A percentile compares a stretch with the other conserved stretches of the same genome.
phyloP scores from a whole-genome alignment of 352 stramenopile genomes.

The Plasmopara viticola region DNA sequence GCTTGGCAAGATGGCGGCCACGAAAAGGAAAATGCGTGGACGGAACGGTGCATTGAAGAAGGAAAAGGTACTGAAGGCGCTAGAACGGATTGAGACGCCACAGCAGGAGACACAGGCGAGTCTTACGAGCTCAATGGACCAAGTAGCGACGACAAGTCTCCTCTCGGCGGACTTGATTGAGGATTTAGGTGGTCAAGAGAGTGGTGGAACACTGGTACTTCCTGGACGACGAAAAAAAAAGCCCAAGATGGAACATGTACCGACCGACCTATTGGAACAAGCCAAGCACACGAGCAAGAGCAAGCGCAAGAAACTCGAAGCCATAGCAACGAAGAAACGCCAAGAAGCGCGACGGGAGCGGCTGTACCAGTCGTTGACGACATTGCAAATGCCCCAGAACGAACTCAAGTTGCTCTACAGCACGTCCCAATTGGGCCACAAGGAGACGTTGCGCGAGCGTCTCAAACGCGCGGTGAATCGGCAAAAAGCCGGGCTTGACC shows the following conservation, averaged over 20 bases:
- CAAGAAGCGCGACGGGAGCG: slow-evolving; percentile 70
- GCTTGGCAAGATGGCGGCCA: slow-evolving; percentile 30
- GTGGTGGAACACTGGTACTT: slow-evolving; percentile 55
- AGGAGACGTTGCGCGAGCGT: slow-evolving; percentile 71
- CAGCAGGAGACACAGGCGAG: slow-evolving; percentile 13
- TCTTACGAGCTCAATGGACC: slow-evolving; percentile 12
- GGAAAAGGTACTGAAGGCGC: slow-evolving; percentile 17
- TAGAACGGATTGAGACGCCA: neutral
- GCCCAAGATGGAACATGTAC: slow-evolving; percentile 39
- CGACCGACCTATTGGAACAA: slow-evolving; percentile 55
- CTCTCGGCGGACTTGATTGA: slow-evolving; percentile 60
- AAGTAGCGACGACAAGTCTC: slow-evolving; percentile 20
- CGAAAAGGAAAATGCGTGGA: slow-evolving; percentile 54
- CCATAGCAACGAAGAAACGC: slow-evolving; percentile 63
- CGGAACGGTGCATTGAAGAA: slow-evolving; percentile 30
- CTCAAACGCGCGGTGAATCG: slow-evolving; percentile 74
- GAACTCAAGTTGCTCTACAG: slow-evolving; percentile 73
- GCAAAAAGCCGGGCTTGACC: slow-evolving; percentile 61
- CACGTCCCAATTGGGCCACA: slow-evolving; percentile 72
- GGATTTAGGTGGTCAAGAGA: slow-evolving; percentile 52
- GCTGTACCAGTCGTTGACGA: slow-evolving; percentile 74
- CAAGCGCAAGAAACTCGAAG: slow-evolving; percentile 79
- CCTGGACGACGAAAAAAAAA: slow-evolving; percentile 45
- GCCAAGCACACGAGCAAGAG: slow-evolving; percentile 67
- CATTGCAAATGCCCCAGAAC: slow-evolving; percentile 46